These are phyloP conservation scores for Trichomonas gallinae DNA, from an alignment of 208 protist species.

Conservation along the genomic window DNA sequence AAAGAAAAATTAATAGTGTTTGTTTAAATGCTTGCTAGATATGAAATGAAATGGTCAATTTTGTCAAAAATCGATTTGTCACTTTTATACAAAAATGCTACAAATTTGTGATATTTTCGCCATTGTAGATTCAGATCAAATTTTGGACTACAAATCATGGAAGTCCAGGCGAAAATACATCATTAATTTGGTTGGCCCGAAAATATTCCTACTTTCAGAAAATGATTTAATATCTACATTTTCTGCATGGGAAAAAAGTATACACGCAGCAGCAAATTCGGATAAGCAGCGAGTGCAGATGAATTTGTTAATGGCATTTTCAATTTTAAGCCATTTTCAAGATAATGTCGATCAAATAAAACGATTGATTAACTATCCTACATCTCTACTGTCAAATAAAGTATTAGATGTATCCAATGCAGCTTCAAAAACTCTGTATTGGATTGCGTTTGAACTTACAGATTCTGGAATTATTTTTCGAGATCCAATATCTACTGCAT, in stretches of 20 bases:
- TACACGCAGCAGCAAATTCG: background rate
- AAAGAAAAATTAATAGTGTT: too few species aligned
- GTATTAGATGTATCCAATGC: background rate
- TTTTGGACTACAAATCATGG: background rate
- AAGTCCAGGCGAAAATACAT: background rate
- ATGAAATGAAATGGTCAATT: too few species aligned
- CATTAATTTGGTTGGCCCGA: background rate
- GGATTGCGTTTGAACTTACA: background rate
- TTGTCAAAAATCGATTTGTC: background rate
- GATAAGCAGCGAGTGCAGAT: background rate
- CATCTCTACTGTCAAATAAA: background rate
- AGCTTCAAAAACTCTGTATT: background rate
- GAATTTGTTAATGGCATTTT: conserved; percentile 5
- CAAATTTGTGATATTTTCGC: background rate
- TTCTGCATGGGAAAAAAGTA: background rate
- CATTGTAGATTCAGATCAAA: background rate
- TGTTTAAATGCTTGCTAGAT: too few species aligned
- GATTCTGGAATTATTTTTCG: background rate
- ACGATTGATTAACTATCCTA: background rate
- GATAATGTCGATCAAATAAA: background rate
- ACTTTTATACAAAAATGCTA: background rate
- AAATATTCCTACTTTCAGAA: background rate
- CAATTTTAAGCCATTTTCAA: background rate
- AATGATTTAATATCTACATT: background rate
- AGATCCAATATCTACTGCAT: background rate